Percentiles rank a stretch among this genome's conserved stretches.
Conservation (phyloP, 140 eudicot species). For the Stevia rebaudiana region DNA sequence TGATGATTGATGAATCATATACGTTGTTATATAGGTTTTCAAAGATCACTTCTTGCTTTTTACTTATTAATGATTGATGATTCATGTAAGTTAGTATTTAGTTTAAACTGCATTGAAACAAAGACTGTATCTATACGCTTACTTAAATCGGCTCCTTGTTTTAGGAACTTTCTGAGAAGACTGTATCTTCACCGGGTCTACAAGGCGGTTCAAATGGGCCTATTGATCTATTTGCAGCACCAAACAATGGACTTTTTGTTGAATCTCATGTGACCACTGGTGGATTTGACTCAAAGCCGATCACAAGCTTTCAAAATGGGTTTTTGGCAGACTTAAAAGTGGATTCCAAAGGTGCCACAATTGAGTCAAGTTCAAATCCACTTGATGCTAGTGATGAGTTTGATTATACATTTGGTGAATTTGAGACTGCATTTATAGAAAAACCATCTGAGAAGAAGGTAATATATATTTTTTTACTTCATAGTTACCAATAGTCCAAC, state of each 20-base stretch:
- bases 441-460: constrained; percentile 31
- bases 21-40: not conserved
- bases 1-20: constrained; percentile 7
- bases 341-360: constrained; percentile 16
- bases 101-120: not conserved
- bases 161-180: constrained; percentile 26
- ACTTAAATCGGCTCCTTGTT: constrained; percentile 19
- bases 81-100: constrained; percentile 1
- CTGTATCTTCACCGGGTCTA: constrained; percentile 20
- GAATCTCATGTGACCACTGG: constrained; percentile 25
- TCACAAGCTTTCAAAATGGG: constrained; percentile 27
- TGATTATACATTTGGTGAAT: constrained; percentile 46
- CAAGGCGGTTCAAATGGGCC: constrained; percentile 32
- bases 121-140: not conserved
- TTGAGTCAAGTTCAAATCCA: constrained; percentile 28
- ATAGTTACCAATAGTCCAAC: not conserved
- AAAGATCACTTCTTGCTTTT: not conserved
- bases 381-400: constrained; percentile 27
- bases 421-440: constrained; percentile 35
- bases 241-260: constrained; percentile 25
- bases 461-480: not conserved
- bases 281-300: constrained; percentile 29
- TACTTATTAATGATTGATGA: not conserved
- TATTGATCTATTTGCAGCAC: constrained; percentile 41
- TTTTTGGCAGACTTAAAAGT: constrained; percentile 12